phyloP scores from a whole-genome alignment of 805 yeast species.

The Phaffomyces thermotolerans region DNA sequence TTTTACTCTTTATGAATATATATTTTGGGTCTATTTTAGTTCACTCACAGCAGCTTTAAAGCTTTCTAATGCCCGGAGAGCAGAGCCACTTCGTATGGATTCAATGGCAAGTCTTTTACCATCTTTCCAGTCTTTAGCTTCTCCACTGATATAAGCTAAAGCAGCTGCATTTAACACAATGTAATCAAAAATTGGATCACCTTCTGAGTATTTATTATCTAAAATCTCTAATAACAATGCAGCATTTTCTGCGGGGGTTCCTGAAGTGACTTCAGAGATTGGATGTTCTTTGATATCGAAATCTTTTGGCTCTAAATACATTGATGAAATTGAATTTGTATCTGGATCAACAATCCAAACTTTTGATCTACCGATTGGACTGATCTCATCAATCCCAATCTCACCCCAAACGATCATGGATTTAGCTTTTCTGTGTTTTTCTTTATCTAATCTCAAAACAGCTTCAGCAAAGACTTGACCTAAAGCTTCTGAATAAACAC shows the following conservation, averaged over 20 bases:
- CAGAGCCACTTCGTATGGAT: constrained; percentile 62
- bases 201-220: constrained; percentile 36
- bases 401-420: constrained; percentile 93
- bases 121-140: constrained; percentile 58
- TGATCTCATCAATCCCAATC: constrained; percentile 86
- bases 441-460: constrained; percentile 52
- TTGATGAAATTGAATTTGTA: constrained; percentile 35
- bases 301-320: constrained; percentile 58
- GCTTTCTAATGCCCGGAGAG: constrained; percentile 47
- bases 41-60: constrained; percentile 35
- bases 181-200: constrained; percentile 75
- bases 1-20: too few species aligned
- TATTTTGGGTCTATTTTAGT: not conserved
- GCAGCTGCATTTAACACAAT: constrained; percentile 89
- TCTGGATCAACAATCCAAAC: constrained; percentile 63
- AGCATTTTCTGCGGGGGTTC: constrained; percentile 87
- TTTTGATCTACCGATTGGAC: constrained; percentile 78
- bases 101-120: constrained; percentile 72
- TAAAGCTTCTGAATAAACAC: constrained; percentile 74
- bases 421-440: constrained; percentile 33
- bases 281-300: constrained; percentile 76
- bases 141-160: constrained; percentile 70
- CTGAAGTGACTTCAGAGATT: constrained; percentile 62
- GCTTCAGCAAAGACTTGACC: constrained; percentile 86
- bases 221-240: constrained; percentile 37